Conservation (phyloP, 78 protist species). For the Bodo saltans region DNA sequence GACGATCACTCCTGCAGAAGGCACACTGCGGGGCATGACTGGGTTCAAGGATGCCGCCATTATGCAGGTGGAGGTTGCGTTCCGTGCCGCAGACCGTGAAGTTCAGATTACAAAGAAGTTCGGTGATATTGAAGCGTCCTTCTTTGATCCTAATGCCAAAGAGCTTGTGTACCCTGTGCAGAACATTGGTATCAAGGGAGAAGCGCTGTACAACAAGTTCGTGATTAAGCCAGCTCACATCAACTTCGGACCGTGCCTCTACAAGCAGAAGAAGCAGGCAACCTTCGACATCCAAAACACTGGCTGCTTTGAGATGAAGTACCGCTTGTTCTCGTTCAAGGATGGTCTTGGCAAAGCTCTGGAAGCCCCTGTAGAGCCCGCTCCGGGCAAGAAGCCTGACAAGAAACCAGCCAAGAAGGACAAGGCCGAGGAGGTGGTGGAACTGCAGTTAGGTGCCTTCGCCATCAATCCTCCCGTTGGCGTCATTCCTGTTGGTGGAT, state of each 20-base stretch:
- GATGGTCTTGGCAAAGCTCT: not conserved
- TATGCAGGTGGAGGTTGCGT: not conserved
- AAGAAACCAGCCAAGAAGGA: not conserved
- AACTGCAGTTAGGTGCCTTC: conserved; percentile 45
- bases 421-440: not conserved
- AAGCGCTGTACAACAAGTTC: conserved; percentile 39
- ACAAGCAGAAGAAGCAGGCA: conserved; percentile 4
- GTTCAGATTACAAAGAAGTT: not conserved
- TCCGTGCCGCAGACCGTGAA: conserved; percentile 27
- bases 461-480: conserved; percentile 44
- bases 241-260: conserved; percentile 63
- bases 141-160: not conserved
- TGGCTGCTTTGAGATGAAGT: conserved; percentile 59
- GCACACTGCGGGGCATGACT: conserved; percentile 5
- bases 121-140: conserved; percentile 1
- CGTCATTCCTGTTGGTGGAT: conserved; percentile 23
- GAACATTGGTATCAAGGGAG: not conserved
- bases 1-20: conserved; percentile 23
- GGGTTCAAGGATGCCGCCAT: conserved; percentile 1
- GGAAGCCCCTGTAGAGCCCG: conserved; percentile 5
- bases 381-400: conserved; percentile 12
- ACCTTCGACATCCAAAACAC: conserved; percentile 57
- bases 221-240: conserved; percentile 43
- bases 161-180: not conserved
- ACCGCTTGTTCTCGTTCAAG: not conserved